phyloP scores from a whole-genome alignment of 441 rosid genomes.

The Croton setiger region DNA sequence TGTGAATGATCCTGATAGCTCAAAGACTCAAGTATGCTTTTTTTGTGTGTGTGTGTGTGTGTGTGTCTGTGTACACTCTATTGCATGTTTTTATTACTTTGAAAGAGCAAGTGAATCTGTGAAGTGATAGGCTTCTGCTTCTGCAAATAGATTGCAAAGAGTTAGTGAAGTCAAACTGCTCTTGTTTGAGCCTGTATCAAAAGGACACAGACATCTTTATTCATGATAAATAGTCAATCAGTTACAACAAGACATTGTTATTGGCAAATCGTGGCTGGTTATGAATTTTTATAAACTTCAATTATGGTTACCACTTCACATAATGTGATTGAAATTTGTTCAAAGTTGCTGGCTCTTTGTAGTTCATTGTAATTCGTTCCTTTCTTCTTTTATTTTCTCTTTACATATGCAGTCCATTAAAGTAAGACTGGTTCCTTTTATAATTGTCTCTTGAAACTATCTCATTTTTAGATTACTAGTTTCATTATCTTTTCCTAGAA shows the following conservation, averaged over 20 bases:
- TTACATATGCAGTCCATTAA: background rate
- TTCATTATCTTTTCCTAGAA: background rate
- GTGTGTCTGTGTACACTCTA: background rate
- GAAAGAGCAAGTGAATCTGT: conserved; percentile 7
- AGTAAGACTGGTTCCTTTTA: background rate
- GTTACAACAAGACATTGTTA: background rate
- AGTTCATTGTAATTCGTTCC: background rate
- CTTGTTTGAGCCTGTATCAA: conserved; percentile 6
- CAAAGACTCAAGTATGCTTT: conserved; percentile 64
- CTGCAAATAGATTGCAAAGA: background rate
- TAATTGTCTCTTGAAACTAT: background rate
- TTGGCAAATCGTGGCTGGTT: background rate
- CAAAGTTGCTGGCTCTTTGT: background rate
- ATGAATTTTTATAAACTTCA: background rate
- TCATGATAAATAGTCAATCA: background rate
- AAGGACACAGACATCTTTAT: no score
- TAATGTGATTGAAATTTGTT: background rate
- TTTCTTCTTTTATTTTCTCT: conserved; percentile 4
- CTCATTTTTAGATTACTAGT: background rate
- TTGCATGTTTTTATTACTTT: conserved; percentile 6
- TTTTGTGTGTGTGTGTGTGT: conserved; percentile 9
- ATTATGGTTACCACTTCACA: background rate
- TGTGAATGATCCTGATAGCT: conserved; percentile 75
- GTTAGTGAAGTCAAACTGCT: background rate
- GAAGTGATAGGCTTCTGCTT: background rate